Evolutionary conservation across 2,329 filamentous ascomycete genomes (phyloP), one percentile per base, ranked within the genome.

Genomic region (Scleromitrula shiraiana): DNA sequence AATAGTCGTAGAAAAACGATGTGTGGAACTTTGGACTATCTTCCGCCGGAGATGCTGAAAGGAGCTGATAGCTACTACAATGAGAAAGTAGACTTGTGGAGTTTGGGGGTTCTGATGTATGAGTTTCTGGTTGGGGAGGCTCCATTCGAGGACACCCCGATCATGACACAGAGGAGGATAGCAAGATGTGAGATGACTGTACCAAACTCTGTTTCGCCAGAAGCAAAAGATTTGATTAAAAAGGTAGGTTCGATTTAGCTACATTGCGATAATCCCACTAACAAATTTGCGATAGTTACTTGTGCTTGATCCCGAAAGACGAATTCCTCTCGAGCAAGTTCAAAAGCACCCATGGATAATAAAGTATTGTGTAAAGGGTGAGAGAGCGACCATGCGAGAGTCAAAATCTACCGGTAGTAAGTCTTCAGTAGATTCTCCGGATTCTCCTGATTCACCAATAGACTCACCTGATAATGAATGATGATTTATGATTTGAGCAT

Each of bases 71-170:
- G 93, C 69, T 94, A 77, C 64, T 97, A 97, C 69, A 86, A 80
- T 51, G 90, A 96, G 65, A 97, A 96, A 71, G 88, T 98, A 26
- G 93, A 98, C 64, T 70, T 97, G 53, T 98, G 93, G 93, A 93
- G 87, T 63, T 72, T 98, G 61, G 93, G 93, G 20, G 93, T 97
- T 19, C 68, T 98, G 68, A 95, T 85, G 2, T 98, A 97, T 61
- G 93, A 98, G 68, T 98, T 98, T 61, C 69, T 98, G 50, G 88
- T 95, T 27, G 93, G 93, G 51, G 89, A 96, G 71, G 93, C 93
- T 14, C 93, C 93, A 0, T 98, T 98, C 61, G 93, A 98, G 67
- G 93, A 97, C 62, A 93, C 88, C 2, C 88, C 88, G 4, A 80
- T 91, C 53, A 95, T 95, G 87, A 98, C 93, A 22, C 89, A 95